Percentiles rank a stretch among this genome's conserved stretches.
Evolutionary conservation across 2,329 filamentous ascomycete genomes (phyloP).

Genomic region (Aspergillus sp.): DNA sequence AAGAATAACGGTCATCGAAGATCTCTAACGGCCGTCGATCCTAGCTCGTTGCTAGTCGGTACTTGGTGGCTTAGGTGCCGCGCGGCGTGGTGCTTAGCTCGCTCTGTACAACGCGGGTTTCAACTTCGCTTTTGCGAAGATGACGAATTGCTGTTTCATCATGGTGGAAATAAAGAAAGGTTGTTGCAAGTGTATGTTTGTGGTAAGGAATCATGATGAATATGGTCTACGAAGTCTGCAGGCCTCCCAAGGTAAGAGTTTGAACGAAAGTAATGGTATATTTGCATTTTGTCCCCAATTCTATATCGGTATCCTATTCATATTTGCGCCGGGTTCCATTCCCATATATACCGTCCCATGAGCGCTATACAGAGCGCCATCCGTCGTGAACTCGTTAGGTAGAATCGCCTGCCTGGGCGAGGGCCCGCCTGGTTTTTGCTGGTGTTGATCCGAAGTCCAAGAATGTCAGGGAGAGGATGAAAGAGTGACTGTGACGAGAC

Average conservation of each 20-base stretch:
- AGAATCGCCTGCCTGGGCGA: conserved; percentile 15
- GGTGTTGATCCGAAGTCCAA: background rate
- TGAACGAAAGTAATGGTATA: conserved; percentile 1
- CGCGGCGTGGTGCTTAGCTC: background rate
- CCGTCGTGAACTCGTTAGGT: conserved; percentile 11
- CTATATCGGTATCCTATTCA: background rate
- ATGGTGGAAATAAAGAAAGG: background rate
- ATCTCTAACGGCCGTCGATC: background rate
- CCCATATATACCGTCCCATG: conserved; percentile 6
- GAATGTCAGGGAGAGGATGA: conserved; percentile 2
- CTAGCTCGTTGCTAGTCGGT: background rate
- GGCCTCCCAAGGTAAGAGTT: background rate
- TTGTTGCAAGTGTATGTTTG: background rate
- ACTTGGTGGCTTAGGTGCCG: background rate
- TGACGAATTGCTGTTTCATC: background rate
- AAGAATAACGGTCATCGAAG: background rate
- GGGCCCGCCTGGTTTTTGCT: conserved; percentile 7
- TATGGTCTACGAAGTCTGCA: background rate
- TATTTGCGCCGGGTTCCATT: conserved; percentile 10
- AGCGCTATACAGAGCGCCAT: conserved; percentile 7
- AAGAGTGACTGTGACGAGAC: conserved; percentile 8
- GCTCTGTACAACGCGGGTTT: background rate
- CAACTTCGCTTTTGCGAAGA: background rate
- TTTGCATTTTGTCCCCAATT: background rate
- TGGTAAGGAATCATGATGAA: background rate